A percentile compares a stretch with the other conserved stretches of the same genome.
Conservation (phyloP, 2,329 filamentous ascomycete species). For the Torrubiellomyces zombiae region DNA sequence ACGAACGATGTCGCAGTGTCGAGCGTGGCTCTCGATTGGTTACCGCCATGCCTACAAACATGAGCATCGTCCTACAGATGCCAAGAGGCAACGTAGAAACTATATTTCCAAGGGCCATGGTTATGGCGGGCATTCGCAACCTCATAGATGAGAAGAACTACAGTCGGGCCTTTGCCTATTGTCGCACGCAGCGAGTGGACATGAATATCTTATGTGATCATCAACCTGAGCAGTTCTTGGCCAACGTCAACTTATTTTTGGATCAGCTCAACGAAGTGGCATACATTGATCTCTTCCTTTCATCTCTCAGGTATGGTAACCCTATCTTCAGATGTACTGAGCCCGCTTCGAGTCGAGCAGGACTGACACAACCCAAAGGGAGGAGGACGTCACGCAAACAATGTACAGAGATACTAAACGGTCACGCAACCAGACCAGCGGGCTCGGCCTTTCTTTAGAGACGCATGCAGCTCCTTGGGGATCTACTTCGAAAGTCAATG, state of each 20-base stretch:
- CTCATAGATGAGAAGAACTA: slow-evolving; percentile 72
- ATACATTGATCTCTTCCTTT: slow-evolving; percentile 81
- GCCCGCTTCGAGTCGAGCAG: slow-evolving; percentile 6
- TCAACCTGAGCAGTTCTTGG: slow-evolving; percentile 70
- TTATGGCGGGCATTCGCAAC: slow-evolving; percentile 73
- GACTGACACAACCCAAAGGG: slow-evolving; percentile 25
- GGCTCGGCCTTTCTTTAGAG: too few relatives aligned
- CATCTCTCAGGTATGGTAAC: slow-evolving; percentile 51
- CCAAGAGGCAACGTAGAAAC: slow-evolving; percentile 91
- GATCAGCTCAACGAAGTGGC: slow-evolving; percentile 69
- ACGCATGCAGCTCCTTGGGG: too few relatives aligned
- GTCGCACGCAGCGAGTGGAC: slow-evolving; percentile 84
- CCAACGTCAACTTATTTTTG: slow-evolving; percentile 59
- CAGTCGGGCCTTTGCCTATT: slow-evolving; percentile 67
- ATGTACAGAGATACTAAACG: slow-evolving; percentile 80
- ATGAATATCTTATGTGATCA: slow-evolving; percentile 97
- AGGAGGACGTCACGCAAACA: slow-evolving; percentile 84
- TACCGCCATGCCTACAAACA: slow-evolving; percentile 75
- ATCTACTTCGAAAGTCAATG: slow-evolving; percentile 53
- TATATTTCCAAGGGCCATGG: slow-evolving; percentile 81
- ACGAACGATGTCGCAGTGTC: slow-evolving; percentile 82
- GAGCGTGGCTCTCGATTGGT: slow-evolving; percentile 79
- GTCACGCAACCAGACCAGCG: slow-evolving; percentile 9
- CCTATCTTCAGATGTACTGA: not conserved
- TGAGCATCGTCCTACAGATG: slow-evolving; percentile 83